Conservation (phyloP, 176 grass and related monocot genomes). For the Neostapfia colusana region DNA sequence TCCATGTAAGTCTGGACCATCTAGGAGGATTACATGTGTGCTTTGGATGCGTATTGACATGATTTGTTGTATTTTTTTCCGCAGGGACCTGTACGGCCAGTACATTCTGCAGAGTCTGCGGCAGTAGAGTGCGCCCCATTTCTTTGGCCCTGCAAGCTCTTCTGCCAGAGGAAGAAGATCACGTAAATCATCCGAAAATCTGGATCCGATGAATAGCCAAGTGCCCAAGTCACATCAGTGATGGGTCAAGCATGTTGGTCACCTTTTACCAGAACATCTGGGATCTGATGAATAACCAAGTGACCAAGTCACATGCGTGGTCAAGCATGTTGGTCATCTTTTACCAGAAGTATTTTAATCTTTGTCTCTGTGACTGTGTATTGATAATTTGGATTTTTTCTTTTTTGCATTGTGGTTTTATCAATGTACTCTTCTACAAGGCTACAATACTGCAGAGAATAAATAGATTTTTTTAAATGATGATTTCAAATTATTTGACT, state of each 20-base stretch:
- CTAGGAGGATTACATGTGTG: neutral
- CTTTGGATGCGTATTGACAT: neutral
- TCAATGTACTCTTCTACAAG: conserved; percentile 28
- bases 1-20: conserved; percentile 58
- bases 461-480: conserved; percentile 16
- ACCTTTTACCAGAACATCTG: conserved; percentile 20
- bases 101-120: conserved; percentile 78
- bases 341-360: neutral
- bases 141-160: neutral
- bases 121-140: conserved; percentile 37
- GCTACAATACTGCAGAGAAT: neutral
- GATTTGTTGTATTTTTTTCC: conserved; percentile 15
- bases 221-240: conserved; percentile 22
- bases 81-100: conserved; percentile 76
- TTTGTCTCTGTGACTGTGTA: conserved; percentile 7
- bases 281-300: conserved; percentile 23
- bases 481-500: no score
- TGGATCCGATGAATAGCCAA: conserved; percentile 27
- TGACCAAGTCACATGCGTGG: conserved; percentile 16
- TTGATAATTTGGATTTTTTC: neutral
- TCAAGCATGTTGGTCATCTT: conserved; percentile 5
- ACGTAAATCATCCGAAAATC: neutral
- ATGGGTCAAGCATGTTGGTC: neutral
- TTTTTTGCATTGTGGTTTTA: conserved; percentile 21
- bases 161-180: conserved; percentile 7